These are phyloP conservation scores for Serendipita sp. DNA, from an alignment of 768 basidiomycete genomes.

Conservation along the genomic window DNA sequence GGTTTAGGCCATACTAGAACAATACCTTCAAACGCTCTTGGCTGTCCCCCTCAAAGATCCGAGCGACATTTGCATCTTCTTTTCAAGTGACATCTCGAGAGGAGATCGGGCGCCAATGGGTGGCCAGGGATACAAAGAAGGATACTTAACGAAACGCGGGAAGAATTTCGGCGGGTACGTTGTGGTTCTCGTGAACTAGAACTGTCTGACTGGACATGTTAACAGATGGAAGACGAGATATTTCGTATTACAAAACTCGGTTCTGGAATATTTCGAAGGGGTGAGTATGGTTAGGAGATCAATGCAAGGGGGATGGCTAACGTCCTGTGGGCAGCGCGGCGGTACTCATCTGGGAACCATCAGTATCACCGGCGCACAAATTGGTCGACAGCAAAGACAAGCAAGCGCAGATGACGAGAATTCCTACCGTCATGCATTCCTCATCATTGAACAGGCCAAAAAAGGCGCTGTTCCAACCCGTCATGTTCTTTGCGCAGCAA, in stretches of 20 bases:
- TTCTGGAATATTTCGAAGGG: constrained; percentile 88
- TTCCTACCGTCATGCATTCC: constrained; percentile 92
- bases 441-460: constrained; percentile 82
- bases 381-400: constrained; percentile 79
- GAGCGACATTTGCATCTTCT: constrained; percentile 79
- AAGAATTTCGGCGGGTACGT: constrained; percentile 83
- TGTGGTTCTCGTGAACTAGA: not conserved
- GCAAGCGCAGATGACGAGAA: constrained; percentile 64
- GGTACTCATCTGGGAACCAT: constrained; percentile 88
- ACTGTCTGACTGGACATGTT: not conserved
- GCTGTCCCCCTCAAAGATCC: constrained; percentile 73
- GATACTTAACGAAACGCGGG: constrained; percentile 88
- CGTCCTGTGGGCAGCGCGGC: constrained; percentile 43
- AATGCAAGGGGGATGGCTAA: constrained; percentile 12
- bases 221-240: constrained; percentile 75
- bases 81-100: constrained; percentile 76
- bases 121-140: constrained; percentile 80
- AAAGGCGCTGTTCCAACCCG: constrained; percentile 45
- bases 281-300: constrained; percentile 44
- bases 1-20: constrained; percentile 40
- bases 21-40: constrained; percentile 73
- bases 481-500: constrained; percentile 94
- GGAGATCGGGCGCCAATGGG: constrained; percentile 60
- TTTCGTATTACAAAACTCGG: constrained; percentile 82
- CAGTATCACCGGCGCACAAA: constrained; percentile 78